A percentile compares a stretch with the other conserved stretches of the same genome.
phyloP scores from a whole-genome alignment of 176 grass and related monocot genomes.

The Bolboschoenus planiculmis region DNA sequence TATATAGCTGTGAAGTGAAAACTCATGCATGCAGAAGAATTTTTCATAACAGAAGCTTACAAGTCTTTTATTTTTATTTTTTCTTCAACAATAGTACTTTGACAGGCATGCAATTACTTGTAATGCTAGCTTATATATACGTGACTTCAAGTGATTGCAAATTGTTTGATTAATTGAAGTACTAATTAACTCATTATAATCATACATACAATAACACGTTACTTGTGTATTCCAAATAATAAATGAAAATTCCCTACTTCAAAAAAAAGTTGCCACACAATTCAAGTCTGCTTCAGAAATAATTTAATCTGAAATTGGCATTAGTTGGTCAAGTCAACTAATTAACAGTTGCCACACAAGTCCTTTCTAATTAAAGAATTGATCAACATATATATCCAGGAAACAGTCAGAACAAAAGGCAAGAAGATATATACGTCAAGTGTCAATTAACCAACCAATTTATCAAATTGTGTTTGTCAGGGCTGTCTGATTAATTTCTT shows the following conservation, averaged over 20 bases:
- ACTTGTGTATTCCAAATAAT: no score
- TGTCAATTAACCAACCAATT: neutral
- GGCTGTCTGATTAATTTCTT: neutral
- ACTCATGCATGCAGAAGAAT: neutral
- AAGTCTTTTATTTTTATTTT: neutral
- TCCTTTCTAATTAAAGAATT: neutral
- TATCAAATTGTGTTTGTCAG: neutral
- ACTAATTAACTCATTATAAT: no score
- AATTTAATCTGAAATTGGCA: neutral
- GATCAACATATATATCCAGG: neutral
- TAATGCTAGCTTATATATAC: neutral
- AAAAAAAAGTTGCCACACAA: no score
- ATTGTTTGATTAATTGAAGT: slow-evolving; percentile 5
- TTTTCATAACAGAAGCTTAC: neutral
- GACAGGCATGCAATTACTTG: neutral
- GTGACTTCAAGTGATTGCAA: neutral
- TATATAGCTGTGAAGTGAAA: neutral
- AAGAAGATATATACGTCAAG: neutral
- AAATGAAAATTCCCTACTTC: no score
- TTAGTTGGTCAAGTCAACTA: slow-evolving; percentile 8
- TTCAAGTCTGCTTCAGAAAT: no score
- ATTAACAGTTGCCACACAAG: neutral
- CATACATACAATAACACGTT: no score
- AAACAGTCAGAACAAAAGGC: neutral
- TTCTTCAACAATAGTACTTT: neutral